Conservation (phyloP, 2,329 filamentous ascomycete species). For the Decorospora gaudefroyi region DNA sequence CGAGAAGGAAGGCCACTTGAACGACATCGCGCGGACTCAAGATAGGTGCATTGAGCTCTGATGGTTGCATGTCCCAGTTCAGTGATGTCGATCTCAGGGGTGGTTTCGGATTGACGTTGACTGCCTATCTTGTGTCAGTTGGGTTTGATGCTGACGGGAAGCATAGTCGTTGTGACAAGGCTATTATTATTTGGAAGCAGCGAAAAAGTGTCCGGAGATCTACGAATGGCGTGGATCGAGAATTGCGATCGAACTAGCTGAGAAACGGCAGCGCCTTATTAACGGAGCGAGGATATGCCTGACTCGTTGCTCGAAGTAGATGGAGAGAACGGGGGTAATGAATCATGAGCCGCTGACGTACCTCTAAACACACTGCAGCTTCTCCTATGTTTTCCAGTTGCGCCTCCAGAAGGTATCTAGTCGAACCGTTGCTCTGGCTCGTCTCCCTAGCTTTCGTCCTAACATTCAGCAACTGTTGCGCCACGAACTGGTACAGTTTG, state of each 20-base stretch:
- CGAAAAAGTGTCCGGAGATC: slow-evolving; percentile 20
- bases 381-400: slow-evolving; percentile 96
- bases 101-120: slow-evolving; percentile 55
- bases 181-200: slow-evolving; percentile 8
- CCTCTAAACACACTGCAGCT: slow-evolving; percentile 76
- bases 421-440: slow-evolving; percentile 49
- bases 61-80: slow-evolving; percentile 58
- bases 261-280: slow-evolving; percentile 6
- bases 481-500: slow-evolving; percentile 96
- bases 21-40: slow-evolving; percentile 66
- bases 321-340: slow-evolving; percentile 16
- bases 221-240: slow-evolving; percentile 17
- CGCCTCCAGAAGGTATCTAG: slow-evolving; percentile 79
- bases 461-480: slow-evolving; percentile 86
- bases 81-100: slow-evolving; percentile 60
- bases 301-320: slow-evolving; percentile 19
- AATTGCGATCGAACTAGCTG: slow-evolving; percentile 14
- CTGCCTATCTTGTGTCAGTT: slow-evolving; percentile 34
- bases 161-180: slow-evolving; percentile 13
- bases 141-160: slow-evolving; percentile 8
- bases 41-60: slow-evolving; percentile 51
- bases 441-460: slow-evolving; percentile 81
- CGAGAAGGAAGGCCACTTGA: slow-evolving; percentile 66
- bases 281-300: slow-evolving; percentile 6
- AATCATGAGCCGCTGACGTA: slow-evolving; percentile 35